A percentile compares a stretch with the other conserved stretches of the same genome.
Evolutionary conservation across 1,284 basidiomycete species (phyloP).

Genomic region (Fomitiporia mediterranea): DNA sequence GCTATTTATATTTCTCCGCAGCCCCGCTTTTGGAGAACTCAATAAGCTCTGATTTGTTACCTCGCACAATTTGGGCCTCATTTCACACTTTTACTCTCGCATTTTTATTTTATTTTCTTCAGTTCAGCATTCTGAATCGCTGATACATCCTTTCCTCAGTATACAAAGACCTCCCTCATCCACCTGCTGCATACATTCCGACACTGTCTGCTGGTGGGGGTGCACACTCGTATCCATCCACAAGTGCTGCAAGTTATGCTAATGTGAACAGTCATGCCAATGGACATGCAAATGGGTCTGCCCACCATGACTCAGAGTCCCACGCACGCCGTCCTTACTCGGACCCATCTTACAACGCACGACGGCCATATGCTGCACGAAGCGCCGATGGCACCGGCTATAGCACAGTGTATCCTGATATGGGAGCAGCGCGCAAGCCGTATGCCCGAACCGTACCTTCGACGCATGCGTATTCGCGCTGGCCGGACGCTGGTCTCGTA

Average conservation of each 20-base stretch:
- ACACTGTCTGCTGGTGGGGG: slow-evolving; percentile 13
- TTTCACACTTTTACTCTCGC: neutral
- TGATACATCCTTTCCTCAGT: slow-evolving; percentile 30
- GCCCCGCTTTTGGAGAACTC: too few relatives aligned
- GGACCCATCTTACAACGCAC: neutral
- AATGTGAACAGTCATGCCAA: slow-evolving; percentile 16
- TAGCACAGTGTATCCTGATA: slow-evolving; percentile 46
- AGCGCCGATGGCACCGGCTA: slow-evolving; percentile 57
- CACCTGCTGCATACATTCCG: slow-evolving; percentile 48
- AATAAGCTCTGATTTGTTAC: too few relatives aligned
- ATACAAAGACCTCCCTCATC: slow-evolving; percentile 68
- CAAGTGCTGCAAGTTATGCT: slow-evolving; percentile 6
- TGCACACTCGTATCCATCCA: neutral
- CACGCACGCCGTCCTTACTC: neutral
- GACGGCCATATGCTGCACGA: slow-evolving; percentile 45
- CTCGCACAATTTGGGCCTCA: too few relatives aligned
- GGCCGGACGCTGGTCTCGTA: slow-evolving; percentile 65
- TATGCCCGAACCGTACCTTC: slow-evolving; percentile 72
- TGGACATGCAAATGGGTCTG: slow-evolving; percentile 1
- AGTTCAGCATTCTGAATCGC: neutral
- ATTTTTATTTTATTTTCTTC: neutral
- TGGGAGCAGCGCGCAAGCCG: slow-evolving; percentile 58
- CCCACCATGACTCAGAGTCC: neutral
- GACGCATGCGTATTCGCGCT: slow-evolving; percentile 38
- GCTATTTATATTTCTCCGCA: too few relatives aligned